Evolutionary conservation across 2,329 filamentous ascomycete genomes (phyloP), one percentile per base, ranked within the genome.

Genomic region (Phialophora expanda): DNA sequence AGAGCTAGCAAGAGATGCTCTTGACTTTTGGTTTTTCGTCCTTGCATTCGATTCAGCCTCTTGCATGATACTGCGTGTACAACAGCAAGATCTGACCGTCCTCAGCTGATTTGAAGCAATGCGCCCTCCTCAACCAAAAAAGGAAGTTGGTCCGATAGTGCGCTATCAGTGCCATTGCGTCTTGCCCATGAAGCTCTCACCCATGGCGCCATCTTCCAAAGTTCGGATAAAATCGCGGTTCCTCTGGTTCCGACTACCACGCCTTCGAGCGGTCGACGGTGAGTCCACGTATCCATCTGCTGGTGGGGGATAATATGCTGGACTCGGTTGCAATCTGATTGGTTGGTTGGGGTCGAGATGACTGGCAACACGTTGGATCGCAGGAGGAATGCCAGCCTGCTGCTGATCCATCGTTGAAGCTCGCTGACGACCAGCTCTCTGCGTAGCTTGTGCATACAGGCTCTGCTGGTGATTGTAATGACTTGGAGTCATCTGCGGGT

Each of bases 321-420:
- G 95, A 73, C 93, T 97, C 2, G 95, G 95, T 76, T 99, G 95
- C 64, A 98, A 80, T 57, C 95, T 87, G 74, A 99, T 98, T 0
- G 95, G 95, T 66, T 93, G 91, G 73, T 88, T 98, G 1, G 95
- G 95, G 75, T 99, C 95, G 53, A 99, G 86, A 78, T 98, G 94
- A 76, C 93, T 97, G 50, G 95, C 95, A 24, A 99, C 95, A 72
- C 95, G 86, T 78, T 99, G 95, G 65, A 99, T 92, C 2, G 93
- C 89, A 14, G 91, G 89, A 4, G 95, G 95, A 66, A 99, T 97
- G 1, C 94, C 94, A 69, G 90, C 93, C 75, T 93, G 90, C 74
- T 96, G 92, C 76, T 95, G 92, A 75, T 98, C 95, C 90, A 98
- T 96, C 3, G 95, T 99, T 53, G 93, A 95, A 48, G 95, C 93